Base-by-base conservation (phyloP, 345 rosid genomes). In the Zanthoxylum bungeanum region DNA sequence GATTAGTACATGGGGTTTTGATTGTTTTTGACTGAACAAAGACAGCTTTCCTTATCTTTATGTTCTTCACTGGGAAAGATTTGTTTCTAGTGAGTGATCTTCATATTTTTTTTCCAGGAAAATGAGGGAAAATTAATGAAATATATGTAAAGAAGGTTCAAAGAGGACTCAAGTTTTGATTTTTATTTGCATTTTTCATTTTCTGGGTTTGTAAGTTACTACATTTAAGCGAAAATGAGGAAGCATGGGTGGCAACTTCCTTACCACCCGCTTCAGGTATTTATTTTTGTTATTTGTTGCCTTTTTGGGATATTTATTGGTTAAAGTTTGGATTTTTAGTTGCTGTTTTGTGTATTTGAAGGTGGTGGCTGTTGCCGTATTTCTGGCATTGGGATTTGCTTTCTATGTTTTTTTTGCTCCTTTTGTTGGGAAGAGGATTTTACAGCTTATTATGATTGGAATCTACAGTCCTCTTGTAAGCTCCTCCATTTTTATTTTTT, bases 291-390 rank as follows among this genome's bases (percentile, higher is more conserved):
- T 62, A 24, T 44, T 44, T 14, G 11, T 42, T 12, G 12, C 14
- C 8, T 12, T 12, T 24, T 10, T 59, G 2, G 24, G 40, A 1
- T 69, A 69, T 64, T 51, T 61, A 3, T 28, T 30, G 28, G 16
- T 64, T 28, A 11, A 60, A 71, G 68, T 73, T 74, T 68, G 74
- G 66, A 75, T 73, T 70, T 77, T 78, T 63, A 58, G 30, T 57
- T 40, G 39, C 57, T 69, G 39, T 39, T 79, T 71, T 73, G 12
- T 60, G 25, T 58, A 67, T 80, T 60, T 74, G 78, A 77, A 91
- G 99, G 99, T 95, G 85, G 99, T 95, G 76, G 99, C 98, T 73
- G 97, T 92, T 83, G 96, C 98, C 69, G 99, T 95, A 72, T 95
- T 95, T 81, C 77, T 95, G 85, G 99, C 99, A 37, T 71, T 95